phyloP scores from a whole-genome alignment of 495 filamentous ascomycete genomes.

The Astrothelium subdiscretum region DNA sequence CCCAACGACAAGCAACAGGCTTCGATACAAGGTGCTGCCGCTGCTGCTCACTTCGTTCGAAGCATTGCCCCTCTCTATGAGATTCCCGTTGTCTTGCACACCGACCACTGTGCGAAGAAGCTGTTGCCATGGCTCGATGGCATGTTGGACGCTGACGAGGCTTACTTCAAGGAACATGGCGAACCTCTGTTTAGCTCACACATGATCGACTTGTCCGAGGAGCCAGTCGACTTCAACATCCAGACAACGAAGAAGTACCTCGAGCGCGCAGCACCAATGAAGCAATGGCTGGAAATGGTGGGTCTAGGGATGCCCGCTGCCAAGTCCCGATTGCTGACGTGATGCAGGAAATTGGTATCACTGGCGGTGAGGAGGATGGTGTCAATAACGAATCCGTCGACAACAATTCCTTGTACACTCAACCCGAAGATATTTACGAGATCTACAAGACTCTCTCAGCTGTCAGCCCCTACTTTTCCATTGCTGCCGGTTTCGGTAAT shows the following conservation, averaged over 20 bases:
- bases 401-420: constrained; percentile 94
- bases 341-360: constrained; percentile 72
- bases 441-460: constrained; percentile 32
- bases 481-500: constrained; percentile 96
- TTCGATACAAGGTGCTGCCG: constrained; percentile 75
- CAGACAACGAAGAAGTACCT: constrained; percentile 80
- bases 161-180: constrained; percentile 81
- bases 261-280: constrained; percentile 83
- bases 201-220: constrained; percentile 96
- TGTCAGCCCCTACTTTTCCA: constrained; percentile 90
- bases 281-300: constrained; percentile 99
- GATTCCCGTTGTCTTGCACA: constrained; percentile 84
- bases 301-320: constrained; percentile 12
- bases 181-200: constrained; percentile 89
- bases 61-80: constrained; percentile 76
- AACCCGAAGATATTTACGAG: constrained; percentile 45
- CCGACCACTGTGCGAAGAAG: constrained; percentile 47
- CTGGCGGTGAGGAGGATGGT: constrained; percentile 92
- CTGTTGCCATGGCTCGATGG: constrained; percentile 72
- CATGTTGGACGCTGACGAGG: constrained; percentile 85
- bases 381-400: constrained; percentile 81
- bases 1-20: constrained; percentile 75
- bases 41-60: constrained; percentile 89
- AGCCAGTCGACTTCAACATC: constrained; percentile 81
- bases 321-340: background rate